phyloP scores from a whole-genome alignment of 805 yeast species.

The Pichia eremophila region DNA sequence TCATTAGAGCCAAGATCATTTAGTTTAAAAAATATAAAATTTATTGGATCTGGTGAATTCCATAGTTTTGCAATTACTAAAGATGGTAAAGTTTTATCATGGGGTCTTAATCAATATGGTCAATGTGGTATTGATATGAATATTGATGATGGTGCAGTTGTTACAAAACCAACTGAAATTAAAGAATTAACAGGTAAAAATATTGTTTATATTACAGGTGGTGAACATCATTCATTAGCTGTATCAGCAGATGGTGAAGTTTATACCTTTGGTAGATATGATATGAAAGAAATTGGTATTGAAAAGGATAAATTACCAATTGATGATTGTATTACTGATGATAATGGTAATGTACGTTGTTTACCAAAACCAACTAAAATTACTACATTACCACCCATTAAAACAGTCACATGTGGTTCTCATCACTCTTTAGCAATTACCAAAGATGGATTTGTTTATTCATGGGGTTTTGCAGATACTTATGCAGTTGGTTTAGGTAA shows the following conservation, averaged over 20 bases:
- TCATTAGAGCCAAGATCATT: constrained; percentile 76
- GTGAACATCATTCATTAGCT: constrained; percentile 90
- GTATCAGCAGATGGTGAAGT: constrained; percentile 64
- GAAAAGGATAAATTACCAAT: constrained; percentile 56
- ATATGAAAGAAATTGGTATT: constrained; percentile 89
- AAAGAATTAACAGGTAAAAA: constrained; percentile 50
- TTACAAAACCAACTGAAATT: constrained; percentile 68
- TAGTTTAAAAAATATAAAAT: constrained; percentile 70
- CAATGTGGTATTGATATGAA: constrained; percentile 82
- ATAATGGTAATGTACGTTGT: constrained; percentile 70
- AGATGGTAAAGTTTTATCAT: constrained; percentile 62
- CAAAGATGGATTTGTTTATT: constrained; percentile 71
- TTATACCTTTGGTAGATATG: constrained; percentile 82
- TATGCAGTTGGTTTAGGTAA: constrained; percentile 90
- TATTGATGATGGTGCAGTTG: constrained; percentile 77
- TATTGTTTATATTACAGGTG: constrained; percentile 66
- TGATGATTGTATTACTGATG: constrained; percentile 62
- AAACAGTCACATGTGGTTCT: constrained; percentile 69
- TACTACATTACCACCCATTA: constrained; percentile 45
- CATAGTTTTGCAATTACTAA: constrained; percentile 87
- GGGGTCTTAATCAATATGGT: constrained; percentile 97
- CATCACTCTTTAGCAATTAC: constrained; percentile 89
- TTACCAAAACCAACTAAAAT: constrained; percentile 79
- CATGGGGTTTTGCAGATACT: constrained; percentile 98
- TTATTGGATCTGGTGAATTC: constrained; percentile 87